Base-by-base conservation (phyloP, 352 stramenopile genomes). In the Globisporangium viniferum region DNA sequence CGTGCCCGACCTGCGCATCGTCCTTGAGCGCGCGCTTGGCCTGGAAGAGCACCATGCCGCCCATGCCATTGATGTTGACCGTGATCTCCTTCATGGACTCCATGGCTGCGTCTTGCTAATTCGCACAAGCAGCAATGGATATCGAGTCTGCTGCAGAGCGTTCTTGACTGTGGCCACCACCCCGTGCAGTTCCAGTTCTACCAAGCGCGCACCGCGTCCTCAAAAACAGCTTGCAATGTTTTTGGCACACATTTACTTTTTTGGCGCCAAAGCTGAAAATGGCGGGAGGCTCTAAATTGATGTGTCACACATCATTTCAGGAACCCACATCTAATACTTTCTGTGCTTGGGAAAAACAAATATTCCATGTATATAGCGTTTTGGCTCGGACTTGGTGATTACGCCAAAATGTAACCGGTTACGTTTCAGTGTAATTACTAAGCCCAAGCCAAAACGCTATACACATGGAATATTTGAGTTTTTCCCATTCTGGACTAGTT, bases 1-100 rank as follows among this genome's bases (percentile, higher is more conserved):
- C 86, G 58, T 81, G 72, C 0, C 67, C 68, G 3, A 31, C n/a
- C n/a, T 58, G 64, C 31, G 55, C 15, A 7, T 57, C 64, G 65
- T 81, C 76, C 22, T 77, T 73, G 49, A 89, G 69, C 2, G 81
- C 66, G 20, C 56, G 66, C 9, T 61, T 46, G 15, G 74, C 71
- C 44, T 72, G 79, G 59, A 89, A 78, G 29, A 88, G 65, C 65
- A 80, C 71, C 80, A 93, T 90, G 68, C 79, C 71, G 36, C 86
- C 86, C 62, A 83, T 84, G 60, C 86, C 86, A 12, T 84, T 85
- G 49, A 87, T 74, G 64, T 93, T 92, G 29, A 91, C 81, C 29
- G 82, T 73, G 62, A 93, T 80, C 79, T 93, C 81, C 76, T 88
- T 89, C 80, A 93, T 90, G 7, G 69, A 88, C 69, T 90, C 84